These are phyloP conservation scores for Grosmannia penicillata DNA, from an alignment of 2,329 filamentous ascomycete species.

Conservation along the genomic window DNA sequence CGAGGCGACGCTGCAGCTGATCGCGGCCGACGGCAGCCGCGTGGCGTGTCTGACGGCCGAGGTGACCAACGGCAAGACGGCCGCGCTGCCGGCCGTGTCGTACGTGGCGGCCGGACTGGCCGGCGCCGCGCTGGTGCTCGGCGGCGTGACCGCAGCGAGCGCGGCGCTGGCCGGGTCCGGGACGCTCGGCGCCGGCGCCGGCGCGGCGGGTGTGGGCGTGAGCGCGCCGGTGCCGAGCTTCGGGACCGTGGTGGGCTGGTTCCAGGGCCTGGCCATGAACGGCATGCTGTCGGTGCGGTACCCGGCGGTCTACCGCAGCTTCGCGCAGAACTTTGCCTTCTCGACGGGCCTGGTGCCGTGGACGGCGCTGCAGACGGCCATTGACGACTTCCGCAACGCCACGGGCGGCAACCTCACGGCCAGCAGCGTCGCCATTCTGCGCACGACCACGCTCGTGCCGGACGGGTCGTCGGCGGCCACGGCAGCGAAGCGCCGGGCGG, in stretches of 20 bases:
- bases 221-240: constrained; percentile 69
- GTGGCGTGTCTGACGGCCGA: constrained; percentile 73
- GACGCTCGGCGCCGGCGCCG: constrained; percentile 18
- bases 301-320: constrained; percentile 75
- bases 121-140: constrained; percentile 64
- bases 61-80: constrained; percentile 78
- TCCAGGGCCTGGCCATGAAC: constrained; percentile 88
- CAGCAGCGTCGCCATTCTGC: constrained; percentile 61
- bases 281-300: constrained; percentile 91
- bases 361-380: constrained; percentile 62
- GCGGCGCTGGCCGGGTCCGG: constrained; percentile 31
- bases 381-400: constrained; percentile 64
- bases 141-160: constrained; percentile 55
- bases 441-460: constrained; percentile 58
- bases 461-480: constrained; percentile 36
- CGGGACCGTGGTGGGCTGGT: constrained; percentile 71
- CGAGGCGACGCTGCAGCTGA: constrained; percentile 64
- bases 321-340: constrained; percentile 87
- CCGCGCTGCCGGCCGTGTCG: constrained; percentile 58
- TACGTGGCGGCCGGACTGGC: constrained; percentile 76
- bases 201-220: constrained; percentile 35
- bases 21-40: constrained; percentile 41
- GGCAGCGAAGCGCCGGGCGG: constrained; percentile 29
- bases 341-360: constrained; percentile 74
- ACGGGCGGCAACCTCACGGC: constrained; percentile 80